A percentile compares a stretch with the other conserved stretches of the same genome.
Conservation (phyloP, 2,329 filamentous ascomycete genomes). For the Gaeumannomyces tritici region DNA sequence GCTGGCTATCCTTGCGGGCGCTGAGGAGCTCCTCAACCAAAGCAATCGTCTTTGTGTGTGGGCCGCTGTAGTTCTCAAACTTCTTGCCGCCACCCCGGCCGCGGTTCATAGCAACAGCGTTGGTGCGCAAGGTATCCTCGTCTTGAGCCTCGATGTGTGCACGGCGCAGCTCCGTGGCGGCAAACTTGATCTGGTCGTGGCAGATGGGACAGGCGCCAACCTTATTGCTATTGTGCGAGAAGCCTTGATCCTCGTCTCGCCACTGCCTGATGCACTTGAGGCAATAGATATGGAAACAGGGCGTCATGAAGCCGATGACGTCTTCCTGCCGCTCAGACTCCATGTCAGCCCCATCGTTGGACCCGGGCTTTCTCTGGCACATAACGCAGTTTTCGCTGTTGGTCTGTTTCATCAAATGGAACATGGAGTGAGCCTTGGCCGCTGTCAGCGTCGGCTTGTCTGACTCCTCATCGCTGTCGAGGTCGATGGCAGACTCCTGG, state of each 20-base stretch:
- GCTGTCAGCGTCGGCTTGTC: slow-evolving; percentile 49
- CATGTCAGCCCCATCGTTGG: slow-evolving; percentile 40
- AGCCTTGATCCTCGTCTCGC: slow-evolving; percentile 37
- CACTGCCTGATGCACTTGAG: slow-evolving; percentile 58
- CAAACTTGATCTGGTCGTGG: slow-evolving; percentile 49
- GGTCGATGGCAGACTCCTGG: slow-evolving; percentile 77
- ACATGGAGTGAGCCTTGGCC: slow-evolving; percentile 75
- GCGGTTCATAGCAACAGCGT: neutral
- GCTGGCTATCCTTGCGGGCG: slow-evolving; percentile 52
- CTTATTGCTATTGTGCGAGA: slow-evolving; percentile 28
- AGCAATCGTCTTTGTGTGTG: slow-evolving; percentile 85
- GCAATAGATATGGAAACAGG: slow-evolving; percentile 83
- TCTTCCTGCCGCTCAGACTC: slow-evolving; percentile 52
- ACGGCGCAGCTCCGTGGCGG: slow-evolving; percentile 60
- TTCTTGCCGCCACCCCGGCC: slow-evolving; percentile 31
- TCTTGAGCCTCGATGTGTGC: slow-evolving; percentile 48
- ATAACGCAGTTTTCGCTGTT: slow-evolving; percentile 63
- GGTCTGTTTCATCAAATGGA: slow-evolving; percentile 74
- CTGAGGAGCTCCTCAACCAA: slow-evolving; percentile 65
- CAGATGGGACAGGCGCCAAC: slow-evolving; percentile 60
- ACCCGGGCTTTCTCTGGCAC: slow-evolving; percentile 57
- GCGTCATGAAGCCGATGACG: slow-evolving; percentile 68
- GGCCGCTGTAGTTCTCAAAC: slow-evolving; percentile 63
- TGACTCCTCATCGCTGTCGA: slow-evolving; percentile 68
- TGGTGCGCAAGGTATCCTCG: slow-evolving; percentile 24